phyloP scores from a whole-genome alignment of 495 filamentous ascomycete species.

The Xylaria nigripes region DNA sequence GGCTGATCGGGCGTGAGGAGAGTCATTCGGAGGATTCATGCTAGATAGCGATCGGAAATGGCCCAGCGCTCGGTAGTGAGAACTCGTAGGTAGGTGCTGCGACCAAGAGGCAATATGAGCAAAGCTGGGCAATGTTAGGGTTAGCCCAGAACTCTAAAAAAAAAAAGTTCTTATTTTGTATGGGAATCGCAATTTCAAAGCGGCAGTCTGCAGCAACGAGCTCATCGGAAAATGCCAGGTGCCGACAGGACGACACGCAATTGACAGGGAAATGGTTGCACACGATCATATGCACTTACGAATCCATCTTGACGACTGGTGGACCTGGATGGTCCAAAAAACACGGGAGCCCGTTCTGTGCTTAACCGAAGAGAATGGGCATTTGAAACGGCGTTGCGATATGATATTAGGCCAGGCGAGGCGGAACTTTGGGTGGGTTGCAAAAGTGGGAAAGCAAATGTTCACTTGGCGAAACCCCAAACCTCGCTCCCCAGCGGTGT shows the following conservation, averaged over 20 bases:
- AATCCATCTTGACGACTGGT: constrained; percentile 30
- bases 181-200: not conserved
- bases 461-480: not conserved
- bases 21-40: constrained; percentile 29
- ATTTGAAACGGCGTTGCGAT: constrained; percentile 14
- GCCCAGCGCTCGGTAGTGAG: constrained; percentile 27
- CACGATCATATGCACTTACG: constrained; percentile 18
- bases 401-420: constrained; percentile 5
- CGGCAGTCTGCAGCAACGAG: not conserved
- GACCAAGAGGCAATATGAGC: constrained; percentile 45
- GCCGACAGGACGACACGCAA: not conserved
- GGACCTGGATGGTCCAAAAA: constrained; percentile 22
- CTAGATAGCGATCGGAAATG: constrained; percentile 44
- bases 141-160: constrained; percentile 20
- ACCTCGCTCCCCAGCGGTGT: not conserved
- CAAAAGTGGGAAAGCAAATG: constrained; percentile 9
- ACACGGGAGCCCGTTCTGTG: constrained; percentile 19
- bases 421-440: not conserved
- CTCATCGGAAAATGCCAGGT: not conserved
- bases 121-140: constrained; percentile 32
- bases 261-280: constrained; percentile 5
- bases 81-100: constrained; percentile 35
- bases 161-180: not conserved
- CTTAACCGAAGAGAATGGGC: constrained; percentile 14
- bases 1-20: constrained; percentile 22